phyloP scores from a whole-genome alignment of 2,329 filamentous ascomycete species.

The Dothidotthia symphoricarpi region DNA sequence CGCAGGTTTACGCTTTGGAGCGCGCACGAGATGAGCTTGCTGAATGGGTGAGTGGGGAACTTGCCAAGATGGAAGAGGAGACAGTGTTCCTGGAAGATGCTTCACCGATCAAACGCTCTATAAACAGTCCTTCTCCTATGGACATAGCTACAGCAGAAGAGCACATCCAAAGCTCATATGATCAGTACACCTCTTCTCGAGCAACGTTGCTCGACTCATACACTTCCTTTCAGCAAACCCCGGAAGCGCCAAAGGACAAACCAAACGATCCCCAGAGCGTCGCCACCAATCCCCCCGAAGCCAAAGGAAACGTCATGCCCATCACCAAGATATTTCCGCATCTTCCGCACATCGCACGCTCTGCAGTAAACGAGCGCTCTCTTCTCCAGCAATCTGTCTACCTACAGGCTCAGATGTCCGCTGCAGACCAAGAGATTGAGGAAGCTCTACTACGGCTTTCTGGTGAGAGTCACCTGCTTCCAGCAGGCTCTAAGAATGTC shows the following conservation, averaged over 20 bases:
- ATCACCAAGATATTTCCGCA: slow-evolving; percentile 33
- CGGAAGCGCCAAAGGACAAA: background rate
- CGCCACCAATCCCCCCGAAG: background rate
- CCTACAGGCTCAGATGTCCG: slow-evolving; percentile 32
- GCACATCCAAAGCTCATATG: slow-evolving; percentile 30
- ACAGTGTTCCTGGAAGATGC: slow-evolving; percentile 36
- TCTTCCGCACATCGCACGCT: slow-evolving; percentile 27
- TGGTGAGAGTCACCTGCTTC: slow-evolving; percentile 41
- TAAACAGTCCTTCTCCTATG: background rate
- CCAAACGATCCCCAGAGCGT: background rate
- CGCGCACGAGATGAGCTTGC: slow-evolving; percentile 51
- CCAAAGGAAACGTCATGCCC: slow-evolving; percentile 5
- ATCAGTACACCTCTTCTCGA: slow-evolving; percentile 31
- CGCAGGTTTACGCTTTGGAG: slow-evolving; percentile 44
- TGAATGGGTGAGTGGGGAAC: slow-evolving; percentile 52
- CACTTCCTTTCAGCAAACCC: slow-evolving; percentile 17
- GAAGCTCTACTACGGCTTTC: slow-evolving; percentile 36
- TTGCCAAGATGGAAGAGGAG: slow-evolving; percentile 45
- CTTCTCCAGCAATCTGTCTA: slow-evolving; percentile 38
- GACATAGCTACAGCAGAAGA: slow-evolving; percentile 24
- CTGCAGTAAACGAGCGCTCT: slow-evolving; percentile 27
- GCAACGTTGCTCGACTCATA: slow-evolving; percentile 21
- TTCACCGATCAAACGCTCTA: slow-evolving; percentile 31
- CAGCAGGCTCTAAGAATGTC: slow-evolving; percentile 31
- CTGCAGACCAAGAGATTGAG: slow-evolving; percentile 29